These are phyloP conservation scores for Exophiala phaeomuriformis DNA, from an alignment of 2,329 filamentous ascomycete genomes.

Conservation along the genomic window DNA sequence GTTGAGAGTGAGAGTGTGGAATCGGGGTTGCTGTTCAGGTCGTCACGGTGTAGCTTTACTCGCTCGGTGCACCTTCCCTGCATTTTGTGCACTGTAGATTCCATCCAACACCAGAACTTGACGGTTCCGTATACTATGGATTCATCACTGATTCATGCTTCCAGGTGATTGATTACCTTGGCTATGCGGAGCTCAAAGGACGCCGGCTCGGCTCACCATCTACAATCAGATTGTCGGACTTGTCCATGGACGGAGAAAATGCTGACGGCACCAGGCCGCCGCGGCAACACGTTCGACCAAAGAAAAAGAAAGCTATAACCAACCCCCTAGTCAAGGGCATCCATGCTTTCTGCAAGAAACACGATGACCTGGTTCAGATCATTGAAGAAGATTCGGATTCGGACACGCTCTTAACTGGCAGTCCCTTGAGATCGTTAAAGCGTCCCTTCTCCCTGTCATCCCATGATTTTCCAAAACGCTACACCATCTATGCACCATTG, in stretches of 20 bases:
- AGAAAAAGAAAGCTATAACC: slow-evolving; percentile 4
- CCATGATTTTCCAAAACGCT: slow-evolving; percentile 37
- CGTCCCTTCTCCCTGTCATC: neutral
- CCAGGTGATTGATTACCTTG: too few species aligned
- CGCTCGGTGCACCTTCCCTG: too few species aligned
- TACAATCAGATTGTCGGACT: neutral
- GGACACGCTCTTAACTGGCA: neutral
- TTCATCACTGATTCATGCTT: too few species aligned
- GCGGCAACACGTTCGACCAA: neutral
- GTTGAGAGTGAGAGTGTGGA: too few species aligned
- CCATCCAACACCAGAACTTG: too few species aligned
- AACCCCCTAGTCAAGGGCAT: slow-evolving; percentile 16
- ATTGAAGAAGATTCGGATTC: neutral
- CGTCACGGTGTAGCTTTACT: too few species aligned
- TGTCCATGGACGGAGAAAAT: neutral
- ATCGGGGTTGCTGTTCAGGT: too few species aligned
- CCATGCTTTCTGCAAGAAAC: slow-evolving; percentile 3
- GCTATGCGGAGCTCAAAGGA: too few species aligned
- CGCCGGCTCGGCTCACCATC: neutral
- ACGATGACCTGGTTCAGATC: neutral
- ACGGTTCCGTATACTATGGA: too few species aligned
- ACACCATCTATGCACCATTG: slow-evolving; percentile 52
- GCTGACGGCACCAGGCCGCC: neutral
- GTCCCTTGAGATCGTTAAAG: neutral
- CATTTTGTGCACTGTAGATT: too few species aligned